A percentile compares a stretch with the other conserved stretches of the same genome.
Evolutionary conservation across 352 stramenopile species (phyloP).

Genomic region (Pythium dissimile): DNA sequence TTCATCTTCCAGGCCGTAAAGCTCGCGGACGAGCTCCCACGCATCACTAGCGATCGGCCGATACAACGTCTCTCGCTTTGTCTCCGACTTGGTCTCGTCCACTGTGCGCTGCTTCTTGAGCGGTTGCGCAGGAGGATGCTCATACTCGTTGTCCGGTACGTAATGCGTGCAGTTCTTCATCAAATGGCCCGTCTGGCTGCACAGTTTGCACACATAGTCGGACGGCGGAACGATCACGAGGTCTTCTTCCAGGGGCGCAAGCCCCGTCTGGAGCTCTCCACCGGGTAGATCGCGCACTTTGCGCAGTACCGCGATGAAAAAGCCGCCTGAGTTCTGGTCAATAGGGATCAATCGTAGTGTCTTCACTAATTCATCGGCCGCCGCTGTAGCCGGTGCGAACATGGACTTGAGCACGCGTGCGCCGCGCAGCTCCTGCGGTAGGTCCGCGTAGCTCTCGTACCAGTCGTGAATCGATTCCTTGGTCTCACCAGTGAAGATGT

Average conservation of each 20-base stretch:
- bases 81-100: constrained; percentile 12
- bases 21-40: constrained; percentile 50
- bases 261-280: constrained; percentile 39
- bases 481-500: constrained; percentile 46
- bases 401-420: constrained; percentile 73
- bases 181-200: constrained; percentile 55
- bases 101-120: constrained; percentile 51
- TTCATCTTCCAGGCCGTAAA: constrained; percentile 62
- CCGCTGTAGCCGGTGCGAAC: constrained; percentile 67
- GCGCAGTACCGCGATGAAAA: constrained; percentile 97
- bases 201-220: constrained; percentile 82
- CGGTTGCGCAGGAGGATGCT: background rate
- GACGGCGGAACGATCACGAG: constrained; percentile 34
- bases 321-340: constrained; percentile 97
- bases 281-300: constrained; percentile 74
- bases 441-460: constrained; percentile 60
- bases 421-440: constrained; percentile 61
- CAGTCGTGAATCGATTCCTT: constrained; percentile 60
- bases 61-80: constrained; percentile 69
- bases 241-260: constrained; percentile 45
- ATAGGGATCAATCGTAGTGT: constrained; percentile 96
- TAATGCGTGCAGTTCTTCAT: constrained; percentile 73
- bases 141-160: constrained; percentile 42
- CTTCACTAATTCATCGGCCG: constrained; percentile 63
- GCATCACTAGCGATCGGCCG: constrained; percentile 55